A percentile compares a stretch with the other conserved stretches of the same genome.
Conservation (phyloP, 495 filamentous ascomycete species). For the Penicillium silybi region DNA sequence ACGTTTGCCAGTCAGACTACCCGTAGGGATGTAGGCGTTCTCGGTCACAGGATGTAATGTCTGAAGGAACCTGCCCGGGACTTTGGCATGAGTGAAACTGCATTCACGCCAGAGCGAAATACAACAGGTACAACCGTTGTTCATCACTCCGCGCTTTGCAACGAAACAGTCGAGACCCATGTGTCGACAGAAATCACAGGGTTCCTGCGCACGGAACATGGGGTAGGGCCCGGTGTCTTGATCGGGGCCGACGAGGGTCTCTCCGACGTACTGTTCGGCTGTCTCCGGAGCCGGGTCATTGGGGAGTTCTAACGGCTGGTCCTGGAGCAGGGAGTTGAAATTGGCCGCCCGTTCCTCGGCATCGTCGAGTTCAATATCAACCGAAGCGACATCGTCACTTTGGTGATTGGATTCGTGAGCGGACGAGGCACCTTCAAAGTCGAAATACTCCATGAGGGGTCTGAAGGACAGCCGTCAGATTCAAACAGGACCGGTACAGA, state of each 20-base stretch:
- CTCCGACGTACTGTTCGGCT: conserved; percentile 19
- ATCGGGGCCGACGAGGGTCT: conserved; percentile 26
- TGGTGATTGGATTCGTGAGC: conserved; percentile 31
- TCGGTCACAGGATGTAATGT: conserved; percentile 50
- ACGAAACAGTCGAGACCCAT: conserved; percentile 73
- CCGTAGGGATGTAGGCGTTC: conserved; percentile 36
- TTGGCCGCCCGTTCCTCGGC: conserved; percentile 31
- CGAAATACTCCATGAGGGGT: conserved; percentile 50
- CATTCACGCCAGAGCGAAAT: conserved; percentile 70
- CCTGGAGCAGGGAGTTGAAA: conserved; percentile 34
- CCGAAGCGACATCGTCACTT: conserved; percentile 41
- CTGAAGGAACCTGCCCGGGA: conserved; percentile 45
- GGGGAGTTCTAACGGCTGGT: conserved; percentile 36
- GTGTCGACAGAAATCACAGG: conserved; percentile 68
- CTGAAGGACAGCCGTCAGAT: neutral
- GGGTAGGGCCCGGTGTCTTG: conserved; percentile 40
- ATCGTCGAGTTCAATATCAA: conserved; percentile 37
- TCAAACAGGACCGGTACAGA: conserved; percentile 1
- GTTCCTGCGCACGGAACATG: conserved; percentile 46
- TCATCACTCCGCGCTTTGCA: conserved; percentile 62
- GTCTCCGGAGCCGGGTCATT: conserved; percentile 28
- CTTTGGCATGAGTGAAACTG: conserved; percentile 58
- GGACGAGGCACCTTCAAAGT: conserved; percentile 50
- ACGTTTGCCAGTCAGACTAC: conserved; percentile 36
- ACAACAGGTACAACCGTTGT: conserved; percentile 71